phyloP scores from a whole-genome alignment of 192 early-diverging fungal genomes.

The Spinellus fusiger region DNA sequence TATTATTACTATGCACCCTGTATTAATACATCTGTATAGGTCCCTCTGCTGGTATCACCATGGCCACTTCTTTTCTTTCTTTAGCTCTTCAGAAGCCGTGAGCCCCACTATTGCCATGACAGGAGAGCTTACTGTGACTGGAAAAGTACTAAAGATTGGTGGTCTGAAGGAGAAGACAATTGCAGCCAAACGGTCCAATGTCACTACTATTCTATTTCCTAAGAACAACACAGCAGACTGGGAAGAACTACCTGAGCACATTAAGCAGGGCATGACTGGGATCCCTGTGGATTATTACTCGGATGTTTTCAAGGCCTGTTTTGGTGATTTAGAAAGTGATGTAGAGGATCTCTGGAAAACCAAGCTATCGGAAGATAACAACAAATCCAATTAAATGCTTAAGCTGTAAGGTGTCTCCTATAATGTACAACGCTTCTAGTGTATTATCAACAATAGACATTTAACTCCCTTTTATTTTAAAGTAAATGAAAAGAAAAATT shows the following conservation, averaged over 20 bases:
- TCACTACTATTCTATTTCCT: conserved; percentile 68
- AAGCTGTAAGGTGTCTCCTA: too few species aligned
- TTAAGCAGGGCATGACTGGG: conserved; percentile 84
- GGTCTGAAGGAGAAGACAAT: conserved; percentile 87
- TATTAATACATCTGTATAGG: not conserved
- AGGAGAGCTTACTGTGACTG: conserved; percentile 79
- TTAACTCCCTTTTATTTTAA: too few species aligned
- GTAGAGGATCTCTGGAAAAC: conserved; percentile 28
- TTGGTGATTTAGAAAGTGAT: conserved; percentile 32
- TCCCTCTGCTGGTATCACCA: conserved; percentile 39
- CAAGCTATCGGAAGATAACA: conserved; percentile 24
- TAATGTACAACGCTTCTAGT: too few species aligned
- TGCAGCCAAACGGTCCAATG: conserved; percentile 70
- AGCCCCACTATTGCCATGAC: conserved; percentile 67
- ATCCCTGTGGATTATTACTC: conserved; percentile 80
- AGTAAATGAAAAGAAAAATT: too few species aligned
- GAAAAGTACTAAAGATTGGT: conserved; percentile 75
- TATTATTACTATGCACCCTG: not conserved
- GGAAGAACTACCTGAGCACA: conserved; percentile 90
- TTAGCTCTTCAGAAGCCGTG: conserved; percentile 55
- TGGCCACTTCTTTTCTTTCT: conserved; percentile 76
- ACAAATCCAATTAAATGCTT: too few species aligned
- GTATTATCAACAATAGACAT: too few species aligned
- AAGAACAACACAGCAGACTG: conserved; percentile 86
- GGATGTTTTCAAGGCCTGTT: conserved; percentile 56